These are phyloP conservation scores for Litsea cubeba DNA, from an alignment of 164 flowering plant genomes.

Conservation along the genomic window DNA sequence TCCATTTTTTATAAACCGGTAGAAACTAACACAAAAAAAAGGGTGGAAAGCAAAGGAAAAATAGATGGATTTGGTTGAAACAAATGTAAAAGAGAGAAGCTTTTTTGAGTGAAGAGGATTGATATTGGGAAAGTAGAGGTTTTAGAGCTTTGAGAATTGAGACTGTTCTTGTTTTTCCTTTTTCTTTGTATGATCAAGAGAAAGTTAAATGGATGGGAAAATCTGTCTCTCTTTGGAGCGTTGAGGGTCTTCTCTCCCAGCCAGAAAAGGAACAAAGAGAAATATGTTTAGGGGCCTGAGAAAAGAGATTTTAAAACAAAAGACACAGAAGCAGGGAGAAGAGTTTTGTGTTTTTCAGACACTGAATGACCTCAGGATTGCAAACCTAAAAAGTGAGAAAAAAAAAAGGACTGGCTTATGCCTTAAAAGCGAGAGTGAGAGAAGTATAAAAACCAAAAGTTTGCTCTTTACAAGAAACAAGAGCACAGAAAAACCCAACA, in stretches of 20 bases:
- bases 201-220: background rate
- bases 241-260: background rate
- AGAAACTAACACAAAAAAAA: background rate
- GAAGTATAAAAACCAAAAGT: background rate
- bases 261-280: background rate
- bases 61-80: background rate
- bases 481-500: background rate
- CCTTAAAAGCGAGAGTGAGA: background rate
- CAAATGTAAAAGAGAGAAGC: background rate
- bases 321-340: background rate
- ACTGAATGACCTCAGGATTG: background rate
- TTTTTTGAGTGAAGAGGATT: background rate
- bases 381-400: background rate
- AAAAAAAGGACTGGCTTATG: background rate
- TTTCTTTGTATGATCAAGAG: background rate
- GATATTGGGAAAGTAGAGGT: background rate
- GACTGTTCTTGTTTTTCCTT: background rate
- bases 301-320: background rate
- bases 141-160: background rate
- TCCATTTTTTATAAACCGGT: background rate
- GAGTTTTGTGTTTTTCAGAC: background rate
- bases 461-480: background rate
- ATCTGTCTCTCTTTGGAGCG: background rate
- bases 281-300: background rate
- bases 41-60: no score